Evolutionary conservation across 2,329 filamentous ascomycete species (phyloP).

Genomic region (Xylaria sp.): DNA sequence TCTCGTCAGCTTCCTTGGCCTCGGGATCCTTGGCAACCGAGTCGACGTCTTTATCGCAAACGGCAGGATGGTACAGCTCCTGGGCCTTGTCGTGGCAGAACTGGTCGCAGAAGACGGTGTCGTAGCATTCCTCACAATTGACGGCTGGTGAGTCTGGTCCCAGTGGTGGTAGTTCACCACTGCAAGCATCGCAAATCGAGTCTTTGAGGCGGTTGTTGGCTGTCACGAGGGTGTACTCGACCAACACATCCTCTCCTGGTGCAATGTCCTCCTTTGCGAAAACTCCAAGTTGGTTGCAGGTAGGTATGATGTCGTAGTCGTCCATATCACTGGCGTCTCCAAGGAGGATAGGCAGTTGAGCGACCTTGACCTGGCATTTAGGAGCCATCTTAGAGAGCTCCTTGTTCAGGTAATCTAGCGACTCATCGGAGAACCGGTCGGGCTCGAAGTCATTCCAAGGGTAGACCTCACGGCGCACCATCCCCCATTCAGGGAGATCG

Average conservation of each 20-base stretch:
- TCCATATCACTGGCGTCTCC: constrained; percentile 48
- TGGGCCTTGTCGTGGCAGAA: constrained; percentile 54
- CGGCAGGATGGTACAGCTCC: constrained; percentile 56
- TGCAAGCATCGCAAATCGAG: constrained; percentile 83
- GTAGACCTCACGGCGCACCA: constrained; percentile 66
- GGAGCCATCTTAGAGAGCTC: constrained; percentile 65
- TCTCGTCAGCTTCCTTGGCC: constrained; percentile 53
- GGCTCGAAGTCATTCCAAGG: constrained; percentile 65
- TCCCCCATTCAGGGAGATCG: constrained; percentile 62
- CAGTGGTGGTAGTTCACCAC: constrained; percentile 62
- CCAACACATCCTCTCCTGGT: constrained; percentile 69
- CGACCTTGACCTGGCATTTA: constrained; percentile 73
- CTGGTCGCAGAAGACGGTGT: constrained; percentile 61
- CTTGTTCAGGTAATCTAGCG: constrained; percentile 65
- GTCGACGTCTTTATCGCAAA: constrained; percentile 63
- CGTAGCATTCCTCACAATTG: constrained; percentile 56
- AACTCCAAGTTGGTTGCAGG: constrained; percentile 75
- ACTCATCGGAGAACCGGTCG: constrained; percentile 64
- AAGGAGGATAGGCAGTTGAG: constrained; percentile 68
- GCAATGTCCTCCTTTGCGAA: constrained; percentile 80
- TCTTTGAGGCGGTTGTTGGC: constrained; percentile 86
- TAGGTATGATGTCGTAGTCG: constrained; percentile 46
- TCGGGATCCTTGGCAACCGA: constrained; percentile 60
- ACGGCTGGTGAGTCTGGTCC: constrained; percentile 44
- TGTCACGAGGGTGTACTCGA: constrained; percentile 80